Conservation (phyloP, 495 filamentous ascomycete genomes). For the Cercophora samala region DNA sequence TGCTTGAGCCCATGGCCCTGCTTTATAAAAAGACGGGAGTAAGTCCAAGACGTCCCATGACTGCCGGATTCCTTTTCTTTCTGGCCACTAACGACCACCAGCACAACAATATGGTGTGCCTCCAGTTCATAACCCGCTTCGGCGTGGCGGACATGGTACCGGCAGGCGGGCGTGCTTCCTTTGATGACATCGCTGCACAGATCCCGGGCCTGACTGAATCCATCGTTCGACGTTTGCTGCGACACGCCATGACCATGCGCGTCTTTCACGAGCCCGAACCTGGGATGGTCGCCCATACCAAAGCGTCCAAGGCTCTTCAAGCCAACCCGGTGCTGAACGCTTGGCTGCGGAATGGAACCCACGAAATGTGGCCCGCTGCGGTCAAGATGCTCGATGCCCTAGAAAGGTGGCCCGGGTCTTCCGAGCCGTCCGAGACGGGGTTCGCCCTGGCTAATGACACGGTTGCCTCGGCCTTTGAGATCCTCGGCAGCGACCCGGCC, state of each 20-base stretch:
- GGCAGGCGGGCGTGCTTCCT: background rate
- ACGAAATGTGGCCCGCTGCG: background rate
- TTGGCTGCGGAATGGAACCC: background rate
- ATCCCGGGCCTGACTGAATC: background rate
- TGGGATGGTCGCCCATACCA: background rate
- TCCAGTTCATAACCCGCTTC: background rate
- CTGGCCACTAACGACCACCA: too few species aligned
- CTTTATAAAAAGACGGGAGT: background rate
- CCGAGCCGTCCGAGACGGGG: background rate
- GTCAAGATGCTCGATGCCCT: background rate
- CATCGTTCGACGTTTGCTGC: background rate
- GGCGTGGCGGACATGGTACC: background rate
- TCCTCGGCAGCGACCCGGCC: background rate
- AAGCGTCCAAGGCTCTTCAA: background rate
- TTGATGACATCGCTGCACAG: background rate
- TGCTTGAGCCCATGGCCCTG: background rate
- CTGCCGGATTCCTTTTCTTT: too few species aligned
- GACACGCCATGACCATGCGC: background rate
- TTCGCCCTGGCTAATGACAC: background rate
- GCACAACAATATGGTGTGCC: conserved; percentile 10
- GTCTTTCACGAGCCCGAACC: background rate
- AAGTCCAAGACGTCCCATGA: background rate
- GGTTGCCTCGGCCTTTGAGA: background rate
- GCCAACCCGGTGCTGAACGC: background rate
- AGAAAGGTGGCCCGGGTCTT: background rate